Conservation (phyloP, 257 asterid species). For the Solanum infundibuliforme region DNA sequence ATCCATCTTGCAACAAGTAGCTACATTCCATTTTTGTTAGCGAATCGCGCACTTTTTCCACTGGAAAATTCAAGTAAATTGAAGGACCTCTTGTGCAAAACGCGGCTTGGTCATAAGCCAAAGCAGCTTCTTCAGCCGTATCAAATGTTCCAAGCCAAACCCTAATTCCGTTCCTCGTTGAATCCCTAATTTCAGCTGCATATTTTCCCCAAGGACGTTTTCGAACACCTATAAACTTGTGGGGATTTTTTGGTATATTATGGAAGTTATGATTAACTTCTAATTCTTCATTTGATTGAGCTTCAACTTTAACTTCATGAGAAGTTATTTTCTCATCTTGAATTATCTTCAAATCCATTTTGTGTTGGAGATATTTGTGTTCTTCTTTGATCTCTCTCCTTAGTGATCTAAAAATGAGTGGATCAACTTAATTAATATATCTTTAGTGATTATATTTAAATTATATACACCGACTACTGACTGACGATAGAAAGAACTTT, state of each 20-base stretch:
- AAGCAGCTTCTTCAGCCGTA: conserved; percentile 3
- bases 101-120: conserved; percentile 11
- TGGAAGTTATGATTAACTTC: neutral
- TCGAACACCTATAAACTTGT: conserved; percentile 1
- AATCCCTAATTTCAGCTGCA: conserved; percentile 17
- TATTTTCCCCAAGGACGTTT: conserved; percentile 13
- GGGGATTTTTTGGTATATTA: neutral
- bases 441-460: neutral
- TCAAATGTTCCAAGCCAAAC: conserved; percentile 11
- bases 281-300: neutral
- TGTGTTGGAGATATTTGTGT: neutral
- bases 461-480: neutral
- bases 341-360: neutral
- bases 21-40: neutral
- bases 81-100: conserved; percentile 1
- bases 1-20: neutral
- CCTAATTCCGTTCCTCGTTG: neutral
- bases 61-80: neutral
- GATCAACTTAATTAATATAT: neutral
- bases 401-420: neutral
- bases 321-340: neutral
- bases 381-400: neutral
- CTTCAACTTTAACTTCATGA: neutral
- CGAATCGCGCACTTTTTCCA: neutral
- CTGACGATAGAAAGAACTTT: neutral